A percentile compares a stretch with the other conserved stretches of the same genome.
Evolutionary conservation across 2,329 filamentous ascomycete species (phyloP).

Genomic region (Neofusicoccum sp.): DNA sequence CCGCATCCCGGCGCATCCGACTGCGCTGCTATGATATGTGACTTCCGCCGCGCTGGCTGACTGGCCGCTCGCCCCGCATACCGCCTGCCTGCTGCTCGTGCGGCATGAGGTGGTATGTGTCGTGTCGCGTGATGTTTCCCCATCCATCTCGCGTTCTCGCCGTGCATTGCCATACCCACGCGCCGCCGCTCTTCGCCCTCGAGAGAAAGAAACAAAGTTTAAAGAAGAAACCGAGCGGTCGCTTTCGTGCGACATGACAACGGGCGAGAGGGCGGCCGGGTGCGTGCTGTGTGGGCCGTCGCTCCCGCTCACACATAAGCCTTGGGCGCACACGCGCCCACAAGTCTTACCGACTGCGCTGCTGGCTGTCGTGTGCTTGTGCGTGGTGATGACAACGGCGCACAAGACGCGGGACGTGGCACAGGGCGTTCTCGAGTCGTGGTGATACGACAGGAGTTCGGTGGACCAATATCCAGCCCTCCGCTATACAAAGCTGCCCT

Average conservation of each 20-base stretch:
- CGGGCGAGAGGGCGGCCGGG: too few relatives aligned
- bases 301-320: conserved; percentile 6
- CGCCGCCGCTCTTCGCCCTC: neutral
- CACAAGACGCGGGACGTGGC: neutral
- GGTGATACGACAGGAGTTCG: neutral
- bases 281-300: neutral
- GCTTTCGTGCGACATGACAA: conserved; percentile 3
- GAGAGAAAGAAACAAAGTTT: conserved; percentile 14
- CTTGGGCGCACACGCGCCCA: neutral
- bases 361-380: neutral
- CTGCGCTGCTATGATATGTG: too few relatives aligned
- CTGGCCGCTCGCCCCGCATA: neutral
- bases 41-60: neutral
- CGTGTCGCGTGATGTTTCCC: neutral
- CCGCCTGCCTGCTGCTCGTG: neutral
- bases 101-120: neutral
- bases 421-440: neutral
- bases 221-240: conserved; percentile 15
- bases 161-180: neutral
- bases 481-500: conserved; percentile 15
- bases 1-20: neutral
- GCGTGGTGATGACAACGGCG: conserved; percentile 1
- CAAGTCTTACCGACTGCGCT: conserved; percentile 7
- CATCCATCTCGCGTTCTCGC: neutral
- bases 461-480: conserved; percentile 4